Conservation (phyloP, 495 filamentous ascomycete genomes). For the Penicillium ucsense region DNA sequence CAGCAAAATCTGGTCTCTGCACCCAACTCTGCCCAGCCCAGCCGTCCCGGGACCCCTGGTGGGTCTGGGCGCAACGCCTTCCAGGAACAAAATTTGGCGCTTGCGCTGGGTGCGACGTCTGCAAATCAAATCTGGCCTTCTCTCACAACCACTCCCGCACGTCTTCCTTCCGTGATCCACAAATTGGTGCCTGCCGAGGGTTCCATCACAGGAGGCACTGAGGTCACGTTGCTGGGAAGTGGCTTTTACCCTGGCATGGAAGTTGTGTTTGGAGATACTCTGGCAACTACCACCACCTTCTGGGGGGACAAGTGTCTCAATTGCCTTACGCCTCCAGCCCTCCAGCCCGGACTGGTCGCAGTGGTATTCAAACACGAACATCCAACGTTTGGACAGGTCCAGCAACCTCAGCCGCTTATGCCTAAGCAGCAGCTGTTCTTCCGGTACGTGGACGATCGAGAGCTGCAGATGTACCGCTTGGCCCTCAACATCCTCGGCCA, state of each 20-base stretch:
- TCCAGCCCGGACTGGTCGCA: constrained; percentile 56
- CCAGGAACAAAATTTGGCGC: constrained; percentile 26
- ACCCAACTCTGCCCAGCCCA: constrained; percentile 53
- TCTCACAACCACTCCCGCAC: constrained; percentile 28
- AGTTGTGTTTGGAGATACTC: constrained; percentile 74
- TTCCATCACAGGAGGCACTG: constrained; percentile 69
- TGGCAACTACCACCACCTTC: constrained; percentile 70
- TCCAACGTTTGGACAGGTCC: constrained; percentile 39
- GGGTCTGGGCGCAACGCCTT: constrained; percentile 36
- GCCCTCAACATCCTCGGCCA: constrained; percentile 39
- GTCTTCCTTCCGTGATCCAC: constrained; percentile 51
- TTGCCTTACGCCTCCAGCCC: constrained; percentile 69
- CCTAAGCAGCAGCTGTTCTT: constrained; percentile 54
- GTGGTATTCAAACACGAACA: constrained; percentile 63
- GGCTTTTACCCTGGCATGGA: constrained; percentile 72
- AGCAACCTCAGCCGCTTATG: constrained; percentile 34
- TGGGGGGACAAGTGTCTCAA: constrained; percentile 79
- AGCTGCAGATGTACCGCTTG: constrained; percentile 52
- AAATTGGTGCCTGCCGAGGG: constrained; percentile 78
- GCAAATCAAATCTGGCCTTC: constrained; percentile 33
- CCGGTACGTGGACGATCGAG: constrained; percentile 70
- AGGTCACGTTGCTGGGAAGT: constrained; percentile 73
- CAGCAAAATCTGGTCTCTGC: constrained; percentile 53
- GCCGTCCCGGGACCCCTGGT: constrained; percentile 36
- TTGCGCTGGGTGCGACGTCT: constrained; percentile 23